These are phyloP conservation scores for Coriaria nepalensis DNA, from an alignment of 306 rosid species.

Conservation along the genomic window DNA sequence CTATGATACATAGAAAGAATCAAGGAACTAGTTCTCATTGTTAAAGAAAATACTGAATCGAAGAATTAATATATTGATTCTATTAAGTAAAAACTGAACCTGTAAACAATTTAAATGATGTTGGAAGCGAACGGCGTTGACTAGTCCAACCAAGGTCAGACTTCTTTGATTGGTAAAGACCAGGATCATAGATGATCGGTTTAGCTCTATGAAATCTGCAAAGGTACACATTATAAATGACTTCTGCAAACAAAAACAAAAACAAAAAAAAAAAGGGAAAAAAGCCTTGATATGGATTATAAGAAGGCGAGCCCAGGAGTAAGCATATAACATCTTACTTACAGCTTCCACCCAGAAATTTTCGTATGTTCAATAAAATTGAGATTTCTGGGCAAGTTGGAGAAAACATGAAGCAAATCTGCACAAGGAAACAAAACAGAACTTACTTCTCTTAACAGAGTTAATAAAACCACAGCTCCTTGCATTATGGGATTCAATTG, in stretches of 20 bases:
- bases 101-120: constrained; percentile 68
- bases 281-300: neutral
- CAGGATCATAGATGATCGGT: constrained; percentile 68
- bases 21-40: neutral
- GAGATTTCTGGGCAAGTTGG: constrained; percentile 65
- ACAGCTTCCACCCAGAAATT: constrained; percentile 85
- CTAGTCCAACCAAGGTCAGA: constrained; percentile 70
- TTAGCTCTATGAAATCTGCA: constrained; percentile 83
- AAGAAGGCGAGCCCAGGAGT: no score
- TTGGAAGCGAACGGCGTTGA: constrained; percentile 82
- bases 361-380: constrained; percentile 77
- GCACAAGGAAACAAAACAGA: constrained; percentile 24
- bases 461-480: no score
- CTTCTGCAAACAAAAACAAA: neutral
- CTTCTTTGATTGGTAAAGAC: constrained; percentile 49
- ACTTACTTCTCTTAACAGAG: neutral
- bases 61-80: neutral
- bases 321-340: constrained; percentile 20
- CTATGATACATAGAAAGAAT: constrained; percentile 25
- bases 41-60: neutral
- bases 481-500: no score
- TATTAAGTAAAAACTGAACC: constrained; percentile 21
- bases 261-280: neutral
- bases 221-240: constrained; percentile 4
- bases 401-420: constrained; percentile 85